Evolutionary conservation across 2,329 filamentous ascomycete genomes (phyloP).

Genomic region (Fusarium sp.): DNA sequence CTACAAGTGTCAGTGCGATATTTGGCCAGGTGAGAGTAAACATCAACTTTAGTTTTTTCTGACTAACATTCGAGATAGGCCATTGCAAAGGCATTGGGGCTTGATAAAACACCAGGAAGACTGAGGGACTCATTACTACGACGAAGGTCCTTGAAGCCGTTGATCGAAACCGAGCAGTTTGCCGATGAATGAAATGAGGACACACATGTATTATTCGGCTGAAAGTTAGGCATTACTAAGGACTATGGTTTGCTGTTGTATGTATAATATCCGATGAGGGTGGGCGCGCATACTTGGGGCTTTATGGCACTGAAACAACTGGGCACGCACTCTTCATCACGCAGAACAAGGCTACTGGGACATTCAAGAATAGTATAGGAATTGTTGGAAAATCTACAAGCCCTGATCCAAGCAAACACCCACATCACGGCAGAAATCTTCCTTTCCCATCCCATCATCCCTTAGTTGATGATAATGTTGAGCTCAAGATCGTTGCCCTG

Average conservation of each 20-base stretch:
- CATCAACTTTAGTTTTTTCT: neutral
- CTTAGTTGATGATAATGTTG: slow-evolving; percentile 25
- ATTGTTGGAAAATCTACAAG: neutral
- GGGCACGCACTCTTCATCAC: neutral
- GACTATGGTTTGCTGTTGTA: neutral
- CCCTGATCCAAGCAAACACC: neutral
- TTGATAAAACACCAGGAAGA: neutral
- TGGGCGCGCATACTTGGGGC: neutral
- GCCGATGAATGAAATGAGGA: neutral
- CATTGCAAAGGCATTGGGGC: neutral
- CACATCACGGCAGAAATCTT: neutral
- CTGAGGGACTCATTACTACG: neutral
- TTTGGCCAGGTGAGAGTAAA: neutral
- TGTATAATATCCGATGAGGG: neutral
- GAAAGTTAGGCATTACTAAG: neutral
- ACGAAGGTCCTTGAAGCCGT: neutral
- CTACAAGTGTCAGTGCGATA: neutral
- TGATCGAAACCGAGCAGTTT: neutral
- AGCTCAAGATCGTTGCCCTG: slow-evolving; percentile 34
- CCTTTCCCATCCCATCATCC: neutral
- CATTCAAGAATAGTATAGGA: neutral
- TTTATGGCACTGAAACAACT: neutral
- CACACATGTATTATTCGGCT: neutral
- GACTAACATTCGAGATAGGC: neutral
- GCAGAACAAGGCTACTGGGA: neutral